Evolutionary conservation across 495 filamentous ascomycete genomes (phyloP).

Genomic region (Durotheca rogersii): DNA sequence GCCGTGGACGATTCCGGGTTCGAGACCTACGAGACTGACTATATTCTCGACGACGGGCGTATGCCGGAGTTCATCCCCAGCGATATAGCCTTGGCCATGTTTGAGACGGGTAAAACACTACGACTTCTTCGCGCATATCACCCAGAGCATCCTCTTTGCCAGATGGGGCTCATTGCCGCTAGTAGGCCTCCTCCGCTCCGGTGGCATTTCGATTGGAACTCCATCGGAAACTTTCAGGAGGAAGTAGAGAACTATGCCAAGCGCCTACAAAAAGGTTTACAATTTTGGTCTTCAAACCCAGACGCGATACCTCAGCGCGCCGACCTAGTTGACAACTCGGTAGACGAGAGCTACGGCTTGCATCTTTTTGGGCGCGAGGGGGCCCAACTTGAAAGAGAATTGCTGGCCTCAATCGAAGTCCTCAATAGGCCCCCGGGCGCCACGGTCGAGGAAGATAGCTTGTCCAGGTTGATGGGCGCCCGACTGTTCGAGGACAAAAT

Average conservation of each 20-base stretch:
- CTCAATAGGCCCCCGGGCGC: conserved; percentile 39
- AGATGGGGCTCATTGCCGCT: conserved; percentile 45
- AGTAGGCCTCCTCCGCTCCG: conserved; percentile 58
- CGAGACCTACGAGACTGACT: conserved; percentile 56
- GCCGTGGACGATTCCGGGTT: conserved; percentile 56
- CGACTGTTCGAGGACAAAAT: conserved; percentile 20
- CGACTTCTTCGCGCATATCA: conserved; percentile 71
- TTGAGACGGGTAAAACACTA: conserved; percentile 76
- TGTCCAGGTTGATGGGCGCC: conserved; percentile 35
- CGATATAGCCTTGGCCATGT: conserved; percentile 65
- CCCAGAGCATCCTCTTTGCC: conserved; percentile 73
- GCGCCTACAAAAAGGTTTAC: conserved; percentile 47
- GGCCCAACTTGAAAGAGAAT: conserved; percentile 47
- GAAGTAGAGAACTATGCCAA: conserved; percentile 65
- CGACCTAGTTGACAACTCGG: not conserved
- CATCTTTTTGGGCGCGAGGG: conserved; percentile 52
- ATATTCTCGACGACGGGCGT: conserved; percentile 57
- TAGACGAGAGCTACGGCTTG: conserved; percentile 24
- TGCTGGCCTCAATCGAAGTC: conserved; percentile 53
- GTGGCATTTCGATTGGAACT: conserved; percentile 76
- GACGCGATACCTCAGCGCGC: not conserved
- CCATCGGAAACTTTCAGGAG: conserved; percentile 62
- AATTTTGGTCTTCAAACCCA: not conserved
- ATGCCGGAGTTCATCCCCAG: conserved; percentile 67
- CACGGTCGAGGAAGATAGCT: conserved; percentile 29